Evolutionary conservation across 2,329 filamentous ascomycete species (phyloP).

Genomic region (Orbilia brochopaga): DNA sequence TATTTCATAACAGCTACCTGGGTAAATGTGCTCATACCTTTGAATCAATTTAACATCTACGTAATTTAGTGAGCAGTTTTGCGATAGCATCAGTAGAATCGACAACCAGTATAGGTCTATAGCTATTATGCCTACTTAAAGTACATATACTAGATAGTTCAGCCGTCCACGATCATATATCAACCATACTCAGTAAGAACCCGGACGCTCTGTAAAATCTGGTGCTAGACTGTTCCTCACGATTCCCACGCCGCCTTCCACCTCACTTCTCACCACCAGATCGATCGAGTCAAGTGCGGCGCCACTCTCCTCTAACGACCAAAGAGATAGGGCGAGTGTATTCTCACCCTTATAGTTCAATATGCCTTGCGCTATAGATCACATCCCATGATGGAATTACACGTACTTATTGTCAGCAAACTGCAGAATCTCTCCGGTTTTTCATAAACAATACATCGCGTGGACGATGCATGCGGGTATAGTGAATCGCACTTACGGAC

Average conservation of each 20-base stretch:
- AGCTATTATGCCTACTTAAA: too few relatives aligned
- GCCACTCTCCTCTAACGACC: slow-evolving; percentile 67
- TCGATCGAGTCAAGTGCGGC: slow-evolving; percentile 66
- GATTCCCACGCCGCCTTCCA: slow-evolving; percentile 62
- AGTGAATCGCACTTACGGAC: slow-evolving; percentile 69
- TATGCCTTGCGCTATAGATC: slow-evolving; percentile 58
- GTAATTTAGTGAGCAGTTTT: too few relatives aligned
- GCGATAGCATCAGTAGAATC: too few relatives aligned
- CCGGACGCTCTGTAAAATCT: slow-evolving; percentile 15
- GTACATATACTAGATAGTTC: too few relatives aligned
- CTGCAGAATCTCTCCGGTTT: too few relatives aligned
- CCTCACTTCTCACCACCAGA: slow-evolving; percentile 62
- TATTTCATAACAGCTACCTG: too few relatives aligned
- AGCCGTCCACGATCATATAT: too few relatives aligned
- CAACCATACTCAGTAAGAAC: slow-evolving; percentile 8
- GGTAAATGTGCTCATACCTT: too few relatives aligned
- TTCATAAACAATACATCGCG: too few relatives aligned
- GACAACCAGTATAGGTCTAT: too few relatives aligned
- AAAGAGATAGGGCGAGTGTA: slow-evolving; percentile 71
- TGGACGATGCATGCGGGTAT: not conserved
- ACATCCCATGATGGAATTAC: not conserved
- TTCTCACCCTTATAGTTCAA: slow-evolving; percentile 74
- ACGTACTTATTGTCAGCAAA: too few relatives aligned
- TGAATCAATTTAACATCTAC: too few relatives aligned
- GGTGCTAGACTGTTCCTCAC: slow-evolving; percentile 57